Conservation (phyloP, 257 asterid genomes). For the Scutellaria baicalensis region DNA sequence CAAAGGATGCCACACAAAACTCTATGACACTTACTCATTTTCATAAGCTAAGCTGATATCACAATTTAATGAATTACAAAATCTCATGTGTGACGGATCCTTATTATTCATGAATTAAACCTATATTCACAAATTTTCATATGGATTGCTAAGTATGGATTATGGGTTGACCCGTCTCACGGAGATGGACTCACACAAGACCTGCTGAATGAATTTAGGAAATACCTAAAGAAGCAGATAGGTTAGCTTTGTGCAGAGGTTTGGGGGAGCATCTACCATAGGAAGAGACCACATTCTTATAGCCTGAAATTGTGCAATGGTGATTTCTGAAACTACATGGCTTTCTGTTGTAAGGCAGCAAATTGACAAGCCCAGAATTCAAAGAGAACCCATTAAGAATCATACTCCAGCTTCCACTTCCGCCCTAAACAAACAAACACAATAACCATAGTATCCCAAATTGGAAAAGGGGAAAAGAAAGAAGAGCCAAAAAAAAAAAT, state of each 20-base stretch:
- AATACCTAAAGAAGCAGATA: constrained; percentile 38
- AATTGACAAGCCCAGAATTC: constrained; percentile 30
- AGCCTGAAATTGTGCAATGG: constrained; percentile 16
- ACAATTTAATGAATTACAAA: background rate
- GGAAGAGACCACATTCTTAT: constrained; percentile 15
- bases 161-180: too few relatives aligned
- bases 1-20: background rate
- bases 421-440: constrained; percentile 7
- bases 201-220: background rate
- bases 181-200: too few relatives aligned
- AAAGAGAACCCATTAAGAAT: constrained; percentile 36
- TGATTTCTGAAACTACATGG: constrained; percentile 21
- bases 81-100: too few relatives aligned
- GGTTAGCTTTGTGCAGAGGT: constrained; percentile 13
- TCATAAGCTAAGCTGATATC: background rate
- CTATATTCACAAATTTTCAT: too few relatives aligned
- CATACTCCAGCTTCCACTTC: constrained; percentile 37
- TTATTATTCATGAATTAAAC: too few relatives aligned
- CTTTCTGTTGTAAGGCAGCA: constrained; percentile 22
- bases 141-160: too few relatives aligned
- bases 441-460: background rate
- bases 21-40: background rate
- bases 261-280: constrained; percentile 16
- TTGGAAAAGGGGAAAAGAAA: background rate
- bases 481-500: background rate